Base-by-base conservation (phyloP, 257 asterid species). In the Avicennia marina region DNA sequence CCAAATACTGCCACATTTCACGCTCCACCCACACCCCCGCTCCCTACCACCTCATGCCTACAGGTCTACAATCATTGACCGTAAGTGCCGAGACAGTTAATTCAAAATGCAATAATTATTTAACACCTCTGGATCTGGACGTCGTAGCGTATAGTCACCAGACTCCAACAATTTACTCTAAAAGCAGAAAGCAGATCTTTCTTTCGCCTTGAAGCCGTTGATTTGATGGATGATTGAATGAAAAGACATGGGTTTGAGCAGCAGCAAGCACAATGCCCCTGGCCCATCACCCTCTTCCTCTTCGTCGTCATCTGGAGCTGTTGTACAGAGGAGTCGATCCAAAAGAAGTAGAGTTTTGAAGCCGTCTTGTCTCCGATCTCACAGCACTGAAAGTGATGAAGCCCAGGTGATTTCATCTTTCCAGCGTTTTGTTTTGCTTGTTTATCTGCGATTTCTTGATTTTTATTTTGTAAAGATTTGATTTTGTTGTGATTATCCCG, bases 181-280 rank as follows among this genome's bases (percentile, higher is more conserved):
- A n/a, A n/a, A n/a, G 3, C 12, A 12, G 12, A 46, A 51, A 50
- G 49, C 78, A 32, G 65, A 64, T 68, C 60, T 53, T 25, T 44
- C 13, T 29, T 40, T 33, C 49, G 15, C 49, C 17, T 43, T 36
- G 11, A 51, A 1, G 61, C 57, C 13, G 29, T 20, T 53, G 64
- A 18, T 53, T 53, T 39, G 24, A 59, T 65, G 52, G 73, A 40
- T 26, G 65, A 67, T 29, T 46, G 50, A 60, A 42, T 64, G 58
- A 65, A 4, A n/a, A 51, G 56, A 41, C 38, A 90, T 90, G 98
- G 98, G 98, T 32, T 70, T 78, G 58, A 81, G 82, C 66, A 81
- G 78, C 61, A 90, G 98, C 74, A 90, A 87, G 78, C 75, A 73
- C 72, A 81, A 65, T 66, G 83, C 78, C 26, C 53, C 75, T 52